phyloP scores from a whole-genome alignment of 805 yeast species.

The Jamesozyma jinghongensis region DNA sequence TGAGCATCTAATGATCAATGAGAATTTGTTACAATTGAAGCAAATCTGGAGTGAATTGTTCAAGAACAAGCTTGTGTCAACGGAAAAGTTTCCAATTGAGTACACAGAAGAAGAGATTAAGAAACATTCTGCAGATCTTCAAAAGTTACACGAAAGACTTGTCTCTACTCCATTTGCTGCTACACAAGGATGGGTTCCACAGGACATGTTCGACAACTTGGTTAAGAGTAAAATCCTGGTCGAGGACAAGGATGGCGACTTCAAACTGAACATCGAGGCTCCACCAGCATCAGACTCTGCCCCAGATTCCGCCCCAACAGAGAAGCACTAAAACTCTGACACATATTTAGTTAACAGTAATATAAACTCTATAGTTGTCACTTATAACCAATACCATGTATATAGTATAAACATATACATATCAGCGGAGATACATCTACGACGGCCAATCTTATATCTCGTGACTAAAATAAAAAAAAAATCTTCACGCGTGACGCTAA shows the following conservation, averaged over 20 bases:
- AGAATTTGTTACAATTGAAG: slow-evolving; percentile 53
- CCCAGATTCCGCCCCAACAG: neutral
- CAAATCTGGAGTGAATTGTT: slow-evolving; percentile 62
- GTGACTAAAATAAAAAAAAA: too few relatives aligned
- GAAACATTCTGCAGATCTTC: slow-evolving; percentile 47
- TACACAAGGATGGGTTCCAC: slow-evolving; percentile 94
- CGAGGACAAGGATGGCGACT: slow-evolving; percentile 51
- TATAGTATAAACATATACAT: too few relatives aligned
- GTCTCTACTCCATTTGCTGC: slow-evolving; percentile 75
- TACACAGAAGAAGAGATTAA: slow-evolving; percentile 52
- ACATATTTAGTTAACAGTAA: neutral
- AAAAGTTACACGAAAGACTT: slow-evolving; percentile 57
- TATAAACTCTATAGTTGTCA: too few relatives aligned
- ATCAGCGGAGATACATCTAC: too few relatives aligned
- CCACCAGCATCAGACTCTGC: neutral
- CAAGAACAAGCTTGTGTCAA: slow-evolving; percentile 46
- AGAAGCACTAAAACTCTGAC: neutral
- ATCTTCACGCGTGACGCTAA: too few relatives aligned
- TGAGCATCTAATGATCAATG: slow-evolving; percentile 57
- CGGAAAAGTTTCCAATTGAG: slow-evolving; percentile 48
- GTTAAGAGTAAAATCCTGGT: slow-evolving; percentile 60
- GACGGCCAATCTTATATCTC: too few relatives aligned
- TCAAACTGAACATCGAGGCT: slow-evolving; percentile 16
- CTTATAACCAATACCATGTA: too few relatives aligned
- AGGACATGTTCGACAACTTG: slow-evolving; percentile 74